Evolutionary conservation across 2,329 filamentous ascomycete species (phyloP), one percentile per base, ranked within the genome.

Genomic region (Colletotrichum sp.): DNA sequence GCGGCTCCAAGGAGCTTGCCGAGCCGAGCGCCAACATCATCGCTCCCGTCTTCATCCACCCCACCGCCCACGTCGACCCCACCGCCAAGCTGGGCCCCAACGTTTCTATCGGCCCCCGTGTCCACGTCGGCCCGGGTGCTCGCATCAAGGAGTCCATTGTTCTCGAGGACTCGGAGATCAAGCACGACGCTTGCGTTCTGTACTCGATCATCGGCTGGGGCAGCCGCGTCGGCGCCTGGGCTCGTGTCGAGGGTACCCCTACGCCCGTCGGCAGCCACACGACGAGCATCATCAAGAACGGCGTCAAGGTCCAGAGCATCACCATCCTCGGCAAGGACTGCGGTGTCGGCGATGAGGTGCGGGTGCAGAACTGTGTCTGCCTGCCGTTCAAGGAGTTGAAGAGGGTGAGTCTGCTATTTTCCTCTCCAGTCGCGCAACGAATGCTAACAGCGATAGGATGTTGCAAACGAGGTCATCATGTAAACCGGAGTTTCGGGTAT

Each of bases 251-350:
- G 87, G 97, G 97, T 71, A 98, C 96, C 1, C 96, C 96, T 1
- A 98, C 95, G 18, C 94, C 96, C 0, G 92, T 95, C 71, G 93
- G 91, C 69, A 98, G 94, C 88, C 96, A 99, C 88, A 95, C 92
- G 70, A 99, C 96, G 16, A 98, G 94, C 87, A 96, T 99, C 81
- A 90, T 99, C 86, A 99, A 98, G 92, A 98, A 98, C 82, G 97
- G 97, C 68, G 93, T 99, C 86, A 99, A 99, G 90, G 97, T 99
- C 68, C 97, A 99, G 90, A 98, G 95, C 85, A 97, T 99, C 83
- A 99, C 96, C 63, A 99, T 99, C 80, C 87, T 99, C 78, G 96
- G 96, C 83, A 98, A 99, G 90, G 97, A 99, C 86, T 99, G 96
- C 82, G 92, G 90, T 72, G 97, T 99, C 34, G 96, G 94, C 6